Evolutionary conservation across 2,329 filamentous ascomycete genomes (phyloP).

Genomic region (Aspergillus puulaauensis): DNA sequence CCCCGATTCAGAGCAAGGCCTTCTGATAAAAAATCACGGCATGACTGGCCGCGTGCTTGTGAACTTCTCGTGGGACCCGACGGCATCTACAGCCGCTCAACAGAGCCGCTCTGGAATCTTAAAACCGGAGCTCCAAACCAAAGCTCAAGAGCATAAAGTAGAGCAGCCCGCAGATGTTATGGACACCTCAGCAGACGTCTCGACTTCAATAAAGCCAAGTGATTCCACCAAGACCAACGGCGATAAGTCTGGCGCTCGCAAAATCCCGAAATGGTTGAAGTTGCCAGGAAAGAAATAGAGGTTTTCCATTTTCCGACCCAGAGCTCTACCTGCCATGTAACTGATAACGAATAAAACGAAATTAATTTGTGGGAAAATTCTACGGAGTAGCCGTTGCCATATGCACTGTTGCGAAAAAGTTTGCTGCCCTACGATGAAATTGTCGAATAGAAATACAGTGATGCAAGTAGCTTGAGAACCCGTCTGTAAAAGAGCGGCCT

Average conservation of each 20-base stretch:
- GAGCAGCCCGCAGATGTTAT: conserved; percentile 47
- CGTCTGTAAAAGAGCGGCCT: background rate
- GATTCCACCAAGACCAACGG: conserved; percentile 18
- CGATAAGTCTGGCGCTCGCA: conserved; percentile 35
- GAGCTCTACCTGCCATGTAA: background rate
- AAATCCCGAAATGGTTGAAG: conserved; percentile 71
- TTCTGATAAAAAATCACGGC: conserved; percentile 70
- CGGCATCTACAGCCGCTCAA: conserved; percentile 57
- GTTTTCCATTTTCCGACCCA: background rate
- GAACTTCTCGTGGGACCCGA: conserved; percentile 72
- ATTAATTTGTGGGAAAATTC: background rate
- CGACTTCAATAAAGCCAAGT: conserved; percentile 40
- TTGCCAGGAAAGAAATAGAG: conserved; percentile 67
- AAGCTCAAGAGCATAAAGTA: conserved; percentile 65
- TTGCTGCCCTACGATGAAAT: background rate
- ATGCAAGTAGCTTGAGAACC: background rate
- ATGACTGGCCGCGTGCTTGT: conserved; percentile 71
- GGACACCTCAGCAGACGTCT: conserved; percentile 48
- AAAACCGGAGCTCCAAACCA: conserved; percentile 58
- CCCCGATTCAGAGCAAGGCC: conserved; percentile 46
- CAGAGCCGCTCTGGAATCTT: conserved; percentile 52
- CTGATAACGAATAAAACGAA: background rate
- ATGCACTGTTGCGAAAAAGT: too few relatives aligned
- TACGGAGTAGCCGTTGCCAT: too few relatives aligned
- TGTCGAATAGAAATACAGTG: background rate